phyloP scores from a whole-genome alignment of 2,329 filamentous ascomycete genomes.

The Botrytis elliptica region DNA sequence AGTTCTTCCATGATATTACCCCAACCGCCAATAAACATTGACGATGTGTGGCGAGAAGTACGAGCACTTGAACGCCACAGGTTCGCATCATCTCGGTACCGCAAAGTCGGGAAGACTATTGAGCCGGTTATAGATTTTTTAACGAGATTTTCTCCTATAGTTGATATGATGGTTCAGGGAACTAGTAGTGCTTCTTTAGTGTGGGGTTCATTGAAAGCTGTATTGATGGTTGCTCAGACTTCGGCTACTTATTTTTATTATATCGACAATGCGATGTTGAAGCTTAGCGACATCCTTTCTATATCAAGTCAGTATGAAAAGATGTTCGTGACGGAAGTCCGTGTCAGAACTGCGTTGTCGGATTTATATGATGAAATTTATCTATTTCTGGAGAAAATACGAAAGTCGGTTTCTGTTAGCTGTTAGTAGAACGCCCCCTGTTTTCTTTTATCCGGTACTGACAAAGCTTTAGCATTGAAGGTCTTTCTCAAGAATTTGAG shows the following conservation, averaged over 20 bases:
- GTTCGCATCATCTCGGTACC: constrained; percentile 16
- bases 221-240: constrained; percentile 22
- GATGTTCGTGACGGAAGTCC: constrained; percentile 16
- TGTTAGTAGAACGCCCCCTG: not conserved
- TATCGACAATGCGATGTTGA: constrained; percentile 15
- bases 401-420: constrained; percentile 7
- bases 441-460: too few species aligned
- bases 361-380: constrained; percentile 20
- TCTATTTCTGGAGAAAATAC: constrained; percentile 15
- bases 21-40: constrained; percentile 8
- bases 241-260: constrained; percentile 17
- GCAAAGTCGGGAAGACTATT: constrained; percentile 17
- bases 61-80: constrained; percentile 17
- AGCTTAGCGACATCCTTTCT: constrained; percentile 15
- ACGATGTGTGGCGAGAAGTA: constrained; percentile 21
- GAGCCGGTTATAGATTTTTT: constrained; percentile 19
- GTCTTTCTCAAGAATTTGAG: constrained; percentile 15
- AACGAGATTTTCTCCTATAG: constrained; percentile 9
- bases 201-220: constrained; percentile 18
- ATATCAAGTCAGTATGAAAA: constrained; percentile 17
- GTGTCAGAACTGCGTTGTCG: constrained; percentile 2
- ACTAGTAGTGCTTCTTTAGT: constrained; percentile 12
- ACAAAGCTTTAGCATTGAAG: constrained; percentile 1
- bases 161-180: constrained; percentile 21
- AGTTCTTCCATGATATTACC: not conserved